phyloP scores from a whole-genome alignment of 257 asterid genomes.

The Solanum phureja region DNA sequence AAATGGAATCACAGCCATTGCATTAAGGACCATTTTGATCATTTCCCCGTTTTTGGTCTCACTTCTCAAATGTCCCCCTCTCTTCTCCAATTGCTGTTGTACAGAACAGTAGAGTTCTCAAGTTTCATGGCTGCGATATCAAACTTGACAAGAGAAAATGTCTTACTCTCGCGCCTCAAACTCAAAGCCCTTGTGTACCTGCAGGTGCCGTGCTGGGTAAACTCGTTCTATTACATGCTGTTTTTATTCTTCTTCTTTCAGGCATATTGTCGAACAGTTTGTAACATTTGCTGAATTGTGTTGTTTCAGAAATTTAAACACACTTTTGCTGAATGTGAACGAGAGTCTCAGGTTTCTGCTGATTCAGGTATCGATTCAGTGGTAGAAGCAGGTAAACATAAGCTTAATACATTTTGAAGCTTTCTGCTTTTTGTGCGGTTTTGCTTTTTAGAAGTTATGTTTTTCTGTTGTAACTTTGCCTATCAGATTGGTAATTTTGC shows the following conservation, averaged over 20 bases:
- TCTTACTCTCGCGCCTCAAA: conserved; percentile 27
- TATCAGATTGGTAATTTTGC: not conserved
- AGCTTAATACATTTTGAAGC: not conserved
- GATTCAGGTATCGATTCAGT: conserved; percentile 24
- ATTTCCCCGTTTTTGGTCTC: not conserved
- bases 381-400: conserved; percentile 2
- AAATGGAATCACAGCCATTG: no score
- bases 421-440: not conserved
- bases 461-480: not conserved
- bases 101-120: not conserved
- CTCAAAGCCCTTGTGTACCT: conserved; percentile 23
- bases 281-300: not conserved
- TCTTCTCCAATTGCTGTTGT: not conserved
- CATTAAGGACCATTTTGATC: no score
- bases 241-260: not conserved
- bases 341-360: conserved; percentile 18
- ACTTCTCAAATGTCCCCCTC: not conserved
- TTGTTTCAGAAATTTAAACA: conserved; percentile 36
- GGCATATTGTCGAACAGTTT: conserved; percentile 33
- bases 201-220: conserved; percentile 25
- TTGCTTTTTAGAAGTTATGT: not conserved
- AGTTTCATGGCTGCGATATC: conserved; percentile 28
- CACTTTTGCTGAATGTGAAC: conserved; percentile 15
- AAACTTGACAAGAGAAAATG: conserved; percentile 18
- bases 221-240: not conserved